A percentile compares a stretch with the other conserved stretches of the same genome.
phyloP scores from a whole-genome alignment of 805 yeast species.

The Wickerhamomyces strasburgensis region DNA sequence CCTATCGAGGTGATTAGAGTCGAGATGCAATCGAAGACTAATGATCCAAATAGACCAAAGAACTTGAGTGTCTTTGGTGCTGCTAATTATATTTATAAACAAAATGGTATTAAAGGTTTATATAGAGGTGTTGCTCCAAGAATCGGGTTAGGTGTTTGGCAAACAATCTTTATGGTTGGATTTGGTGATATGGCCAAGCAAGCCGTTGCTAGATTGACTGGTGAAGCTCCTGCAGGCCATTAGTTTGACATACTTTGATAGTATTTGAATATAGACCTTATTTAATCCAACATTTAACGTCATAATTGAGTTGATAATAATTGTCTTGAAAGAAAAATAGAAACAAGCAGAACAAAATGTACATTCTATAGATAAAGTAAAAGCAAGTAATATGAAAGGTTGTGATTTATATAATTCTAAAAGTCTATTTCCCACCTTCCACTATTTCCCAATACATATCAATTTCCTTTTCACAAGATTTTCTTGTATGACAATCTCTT shows the following conservation, averaged over 20 bases:
- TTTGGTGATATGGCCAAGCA: conserved; percentile 91
- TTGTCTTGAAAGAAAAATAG: too few relatives aligned
- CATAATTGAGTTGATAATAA: too few relatives aligned
- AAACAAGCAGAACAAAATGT: too few relatives aligned
- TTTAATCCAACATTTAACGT: too few relatives aligned
- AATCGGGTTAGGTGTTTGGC: conserved; percentile 96
- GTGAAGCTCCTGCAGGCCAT: conserved; percentile 44
- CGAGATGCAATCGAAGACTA: conserved; percentile 95
- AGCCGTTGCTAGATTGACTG: conserved; percentile 56
- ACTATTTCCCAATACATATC: conserved; percentile 29
- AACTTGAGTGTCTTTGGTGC: conserved; percentile 76
- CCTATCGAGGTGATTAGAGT: conserved; percentile 97
- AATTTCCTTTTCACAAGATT: conserved; percentile 49
- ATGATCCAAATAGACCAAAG: conserved; percentile 92
- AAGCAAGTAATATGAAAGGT: too few relatives aligned
- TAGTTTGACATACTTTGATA: neutral
- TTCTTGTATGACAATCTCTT: conserved; percentile 46
- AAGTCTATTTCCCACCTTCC: conserved; percentile 9
- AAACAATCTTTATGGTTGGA: conserved; percentile 97
- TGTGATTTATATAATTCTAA: too few relatives aligned
- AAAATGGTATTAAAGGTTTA: conserved; percentile 83
- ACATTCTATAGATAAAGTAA: too few relatives aligned
- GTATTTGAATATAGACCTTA: too few relatives aligned
- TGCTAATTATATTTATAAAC: conserved; percentile 72
- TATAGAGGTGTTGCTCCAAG: conserved; percentile 97